Percentiles rank a stretch among this genome's conserved stretches.
Conservation (phyloP, 306 rosid genomes). For the Ormosia emarginata region DNA sequence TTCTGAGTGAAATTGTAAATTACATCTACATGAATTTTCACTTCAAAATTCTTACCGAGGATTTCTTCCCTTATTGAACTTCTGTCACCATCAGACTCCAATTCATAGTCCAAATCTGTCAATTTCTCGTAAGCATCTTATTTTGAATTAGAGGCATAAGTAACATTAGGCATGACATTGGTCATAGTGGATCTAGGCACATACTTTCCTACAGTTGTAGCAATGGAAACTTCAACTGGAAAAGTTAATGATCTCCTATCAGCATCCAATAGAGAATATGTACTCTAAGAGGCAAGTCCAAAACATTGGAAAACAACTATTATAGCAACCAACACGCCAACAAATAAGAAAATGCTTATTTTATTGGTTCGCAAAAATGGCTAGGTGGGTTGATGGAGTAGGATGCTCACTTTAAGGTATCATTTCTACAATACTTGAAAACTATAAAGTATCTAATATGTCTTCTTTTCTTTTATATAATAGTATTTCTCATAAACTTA, state of each 20-base stretch:
- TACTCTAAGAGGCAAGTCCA: slow-evolving; percentile 11
- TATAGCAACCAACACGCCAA: slow-evolving; percentile 7
- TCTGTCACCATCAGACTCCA: slow-evolving; percentile 11
- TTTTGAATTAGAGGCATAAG: slow-evolving; percentile 26
- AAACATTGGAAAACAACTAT: slow-evolving; percentile 25
- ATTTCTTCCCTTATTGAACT: neutral
- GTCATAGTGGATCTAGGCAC: neutral
- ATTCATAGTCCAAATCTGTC: slow-evolving; percentile 13
- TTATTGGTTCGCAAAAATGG: no score
- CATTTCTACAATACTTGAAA: no score
- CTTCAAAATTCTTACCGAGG: neutral
- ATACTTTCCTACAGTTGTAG: neutral
- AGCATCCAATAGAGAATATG: slow-evolving; percentile 16
- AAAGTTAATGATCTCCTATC: slow-evolving; percentile 13
- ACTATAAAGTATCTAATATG: no score
- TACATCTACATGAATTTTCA: slow-evolving; percentile 8
- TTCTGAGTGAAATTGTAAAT: slow-evolving; percentile 7
- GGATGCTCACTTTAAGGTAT: no score
- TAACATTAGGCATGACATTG: slow-evolving; percentile 15
- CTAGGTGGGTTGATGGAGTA: no score
- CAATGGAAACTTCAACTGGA: slow-evolving; percentile 24
- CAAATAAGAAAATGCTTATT: neutral
- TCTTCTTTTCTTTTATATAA: no score
- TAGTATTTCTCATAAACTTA: no score
- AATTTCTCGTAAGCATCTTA: slow-evolving; percentile 29